These are phyloP conservation scores for Hibiscus syriacus DNA, from an alignment of 345 rosid species.

Conservation along the genomic window DNA sequence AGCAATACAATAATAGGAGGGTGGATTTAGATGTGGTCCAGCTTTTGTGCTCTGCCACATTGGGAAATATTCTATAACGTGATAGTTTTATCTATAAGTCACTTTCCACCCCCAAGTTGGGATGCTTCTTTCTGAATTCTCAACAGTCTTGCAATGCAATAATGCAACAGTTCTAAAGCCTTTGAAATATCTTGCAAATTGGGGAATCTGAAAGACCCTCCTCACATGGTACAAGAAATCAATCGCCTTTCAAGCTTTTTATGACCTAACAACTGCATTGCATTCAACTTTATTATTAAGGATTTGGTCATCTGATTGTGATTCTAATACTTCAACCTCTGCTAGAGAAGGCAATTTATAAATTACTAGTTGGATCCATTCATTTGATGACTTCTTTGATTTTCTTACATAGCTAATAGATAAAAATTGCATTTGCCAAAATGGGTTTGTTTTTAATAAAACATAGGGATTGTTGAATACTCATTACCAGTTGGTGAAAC, in stretches of 20 bases:
- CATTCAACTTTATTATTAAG: not conserved
- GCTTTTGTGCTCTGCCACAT: not conserved
- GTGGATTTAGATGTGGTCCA: conserved; percentile 15
- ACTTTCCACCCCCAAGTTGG: not conserved
- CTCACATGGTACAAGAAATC: conserved; percentile 3
- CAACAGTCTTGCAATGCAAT: too few relatives aligned
- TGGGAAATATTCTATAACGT: not conserved
- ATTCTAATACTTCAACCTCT: not conserved
- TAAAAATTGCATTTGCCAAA: too few relatives aligned
- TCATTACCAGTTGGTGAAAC: too few relatives aligned
- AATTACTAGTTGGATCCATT: too few relatives aligned
- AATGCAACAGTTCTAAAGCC: too few relatives aligned
- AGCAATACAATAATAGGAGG: not conserved
- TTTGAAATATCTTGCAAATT: not conserved
- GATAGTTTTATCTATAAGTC: not conserved
- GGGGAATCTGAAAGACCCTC: not conserved
- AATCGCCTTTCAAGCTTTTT: not conserved
- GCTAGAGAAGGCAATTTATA: too few relatives aligned
- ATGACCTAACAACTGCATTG: not conserved
- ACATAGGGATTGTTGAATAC: too few relatives aligned
- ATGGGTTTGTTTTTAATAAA: too few relatives aligned
- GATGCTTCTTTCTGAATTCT: not conserved
- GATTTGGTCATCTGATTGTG: not conserved
- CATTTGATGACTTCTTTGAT: too few relatives aligned
- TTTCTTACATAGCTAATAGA: too few relatives aligned